Base-by-base conservation (phyloP, 1,284 basidiomycete species). In the Heterobasidion annosum region DNA sequence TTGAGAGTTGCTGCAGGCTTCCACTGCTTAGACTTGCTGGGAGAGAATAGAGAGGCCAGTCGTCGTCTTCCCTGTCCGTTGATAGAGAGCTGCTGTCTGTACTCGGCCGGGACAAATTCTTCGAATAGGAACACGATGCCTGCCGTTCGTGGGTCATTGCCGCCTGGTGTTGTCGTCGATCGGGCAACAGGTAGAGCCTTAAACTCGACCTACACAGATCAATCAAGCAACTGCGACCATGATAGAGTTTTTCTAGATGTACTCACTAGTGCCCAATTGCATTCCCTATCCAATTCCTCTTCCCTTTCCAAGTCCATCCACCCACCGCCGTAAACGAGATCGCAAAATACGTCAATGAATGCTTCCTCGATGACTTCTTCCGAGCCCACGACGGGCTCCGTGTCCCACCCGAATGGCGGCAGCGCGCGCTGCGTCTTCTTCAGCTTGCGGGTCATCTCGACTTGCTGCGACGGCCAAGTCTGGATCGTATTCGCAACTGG, bases 231-330 rank as follows among this genome's bases (percentile, higher is more conserved):
- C 37, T 33, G 25, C 8, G 12, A 32, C 40, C 18, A 34, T 4
- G 3, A 32, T 6, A 15, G 7, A 32, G 25, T 13, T 15, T 16
- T 33, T 54, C 4, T 42, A 42, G 48, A 12, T 33, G 45, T 40
- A 76, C 83, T 71, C 64, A 93, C 92, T 73, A 96, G 63, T n/a
- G 87, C 90, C 91, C 91, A 95, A 64, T 91, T 91, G 58, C 90
- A 89, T 62, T 93, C 90, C 61, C 88, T 76, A 65, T 92, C 90
- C 3, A 85, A 75, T 59, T 84, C 77, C 63, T 91, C 89, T 2
- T 73, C 76, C 56, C 85, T 71, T 59, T 91, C 88, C 32, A 81
- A 70, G 61, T 91, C 85, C 74, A 83, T 78, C 88, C 88, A 91
- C 0, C 85, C 86, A 19, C 83, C 82, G 33, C 91, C 88, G 59